Conservation (phyloP, 1,139 yeast species). For the Candida sojae region DNA sequence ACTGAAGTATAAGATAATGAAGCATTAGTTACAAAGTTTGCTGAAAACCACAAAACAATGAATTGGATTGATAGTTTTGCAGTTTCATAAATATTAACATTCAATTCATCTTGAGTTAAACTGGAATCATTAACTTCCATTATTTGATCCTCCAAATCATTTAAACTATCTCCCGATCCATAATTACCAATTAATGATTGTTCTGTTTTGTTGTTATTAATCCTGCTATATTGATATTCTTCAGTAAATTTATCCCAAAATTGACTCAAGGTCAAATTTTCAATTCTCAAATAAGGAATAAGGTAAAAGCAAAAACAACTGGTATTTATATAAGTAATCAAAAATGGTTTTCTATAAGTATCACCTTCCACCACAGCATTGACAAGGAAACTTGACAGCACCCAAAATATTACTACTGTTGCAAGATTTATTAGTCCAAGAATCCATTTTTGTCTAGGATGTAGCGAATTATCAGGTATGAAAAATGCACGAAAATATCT, state of each 20-base stretch:
- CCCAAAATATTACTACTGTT: constrained; percentile 85
- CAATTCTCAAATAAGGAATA: constrained; percentile 54
- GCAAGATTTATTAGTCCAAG: constrained; percentile 72
- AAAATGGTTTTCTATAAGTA: constrained; percentile 84
- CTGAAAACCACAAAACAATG: constrained; percentile 84
- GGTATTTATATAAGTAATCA: constrained; percentile 89
- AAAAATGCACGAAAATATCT: constrained; percentile 17
- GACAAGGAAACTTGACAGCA: constrained; percentile 77
- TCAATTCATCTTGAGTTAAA: constrained; percentile 16
- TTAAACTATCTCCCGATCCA: constrained; percentile 18
- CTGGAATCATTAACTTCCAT: constrained; percentile 11
- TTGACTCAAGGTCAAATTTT: constrained; percentile 19
- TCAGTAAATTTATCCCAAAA: constrained; percentile 23
- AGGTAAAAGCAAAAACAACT: constrained; percentile 79
- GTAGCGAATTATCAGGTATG: constrained; percentile 17
- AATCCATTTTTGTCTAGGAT: constrained; percentile 57
- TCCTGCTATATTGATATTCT: constrained; percentile 20
- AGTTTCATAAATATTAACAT: constrained; percentile 47
- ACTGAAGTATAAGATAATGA: constrained; percentile 87
- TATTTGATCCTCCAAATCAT: constrained; percentile 5
- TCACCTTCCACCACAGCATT: constrained; percentile 70
- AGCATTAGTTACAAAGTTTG: constrained; percentile 87
- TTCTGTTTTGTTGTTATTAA: constrained; percentile 13
- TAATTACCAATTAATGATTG: constrained; percentile 16
- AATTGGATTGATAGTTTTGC: constrained; percentile 73